A percentile compares a stretch with the other conserved stretches of the same genome.
These are phyloP conservation scores for Chlamydomonas urium DNA, from an alignment of 139 green algal genomes.

Conservation along the genomic window DNA sequence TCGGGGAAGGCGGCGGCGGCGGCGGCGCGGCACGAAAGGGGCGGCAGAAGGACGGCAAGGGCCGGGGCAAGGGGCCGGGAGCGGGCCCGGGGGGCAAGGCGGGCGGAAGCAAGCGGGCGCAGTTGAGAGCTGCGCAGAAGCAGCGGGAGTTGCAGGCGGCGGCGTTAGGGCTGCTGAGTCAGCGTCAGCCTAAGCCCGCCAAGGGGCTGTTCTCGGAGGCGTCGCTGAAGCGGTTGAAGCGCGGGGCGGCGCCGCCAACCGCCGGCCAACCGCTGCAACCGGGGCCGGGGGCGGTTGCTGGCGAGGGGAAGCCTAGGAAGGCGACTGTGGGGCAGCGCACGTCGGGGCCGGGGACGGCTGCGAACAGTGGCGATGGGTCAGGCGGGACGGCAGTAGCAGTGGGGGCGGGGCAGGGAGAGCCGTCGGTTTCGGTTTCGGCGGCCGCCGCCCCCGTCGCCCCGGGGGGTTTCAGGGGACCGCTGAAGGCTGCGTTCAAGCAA, in stretches of 20 bases:
- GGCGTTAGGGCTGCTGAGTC: background rate
- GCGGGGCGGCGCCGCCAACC: no score
- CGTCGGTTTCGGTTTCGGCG: background rate
- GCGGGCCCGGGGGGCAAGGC: background rate
- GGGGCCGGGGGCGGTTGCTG: background rate
- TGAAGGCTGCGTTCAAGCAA: conserved; percentile 50
- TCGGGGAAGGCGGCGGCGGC: background rate
- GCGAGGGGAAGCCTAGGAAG: background rate
- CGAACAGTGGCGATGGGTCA: background rate
- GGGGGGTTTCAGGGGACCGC: conserved; percentile 26
- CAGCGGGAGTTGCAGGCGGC: background rate
- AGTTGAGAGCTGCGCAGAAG: background rate
- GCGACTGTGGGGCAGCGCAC: background rate
- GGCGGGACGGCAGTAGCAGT: background rate
- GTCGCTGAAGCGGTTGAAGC: no score
- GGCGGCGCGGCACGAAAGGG: background rate
- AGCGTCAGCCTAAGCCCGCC: no score
- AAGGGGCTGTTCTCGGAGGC: no score
- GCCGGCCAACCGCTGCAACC: no score
- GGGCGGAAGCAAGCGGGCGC: background rate
- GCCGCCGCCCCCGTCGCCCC: no score
- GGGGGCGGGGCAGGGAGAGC: background rate
- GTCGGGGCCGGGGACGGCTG: background rate
- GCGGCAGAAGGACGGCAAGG: background rate
- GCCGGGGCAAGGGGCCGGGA: background rate